These are phyloP conservation scores for Eragrostis tef DNA, from an alignment of 202 grass and related monocot species.

Conservation along the genomic window DNA sequence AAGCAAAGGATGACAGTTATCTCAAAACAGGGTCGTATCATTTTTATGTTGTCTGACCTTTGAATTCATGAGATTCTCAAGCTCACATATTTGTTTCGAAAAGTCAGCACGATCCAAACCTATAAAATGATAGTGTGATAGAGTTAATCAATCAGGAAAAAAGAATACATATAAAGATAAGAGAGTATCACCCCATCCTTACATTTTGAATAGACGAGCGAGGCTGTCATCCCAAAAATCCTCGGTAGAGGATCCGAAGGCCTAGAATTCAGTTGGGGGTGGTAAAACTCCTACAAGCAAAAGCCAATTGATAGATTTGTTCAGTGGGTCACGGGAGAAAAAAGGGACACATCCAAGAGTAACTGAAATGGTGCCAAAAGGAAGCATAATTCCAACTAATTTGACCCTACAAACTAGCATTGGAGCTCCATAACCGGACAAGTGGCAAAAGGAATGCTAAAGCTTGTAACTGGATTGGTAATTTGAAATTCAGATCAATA, in stretches of 20 bases:
- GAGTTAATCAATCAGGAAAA: conserved; percentile 27
- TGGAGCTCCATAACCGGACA: background rate
- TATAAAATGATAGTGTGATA: conserved; percentile 21
- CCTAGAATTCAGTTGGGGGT: conserved; percentile 54
- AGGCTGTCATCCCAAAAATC: conserved; percentile 91
- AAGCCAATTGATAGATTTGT: conserved; percentile 20
- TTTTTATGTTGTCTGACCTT: conserved; percentile 56
- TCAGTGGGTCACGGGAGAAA: background rate
- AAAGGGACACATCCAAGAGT: background rate
- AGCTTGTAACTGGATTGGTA: conserved; percentile 5
- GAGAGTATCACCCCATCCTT: background rate
- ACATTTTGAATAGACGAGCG: conserved; percentile 66
- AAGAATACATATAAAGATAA: conserved; percentile 2
- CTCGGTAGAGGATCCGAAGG: conserved; percentile 55
- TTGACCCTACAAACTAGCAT: background rate
- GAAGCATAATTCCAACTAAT: background rate
- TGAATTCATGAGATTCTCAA: conserved; percentile 75
- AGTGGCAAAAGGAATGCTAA: conserved; percentile 5
- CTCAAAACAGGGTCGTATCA: background rate
- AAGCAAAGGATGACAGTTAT: conserved; percentile 17
- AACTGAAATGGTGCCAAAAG: background rate
- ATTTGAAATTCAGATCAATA: conserved; percentile 11
- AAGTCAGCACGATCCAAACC: conserved; percentile 37
- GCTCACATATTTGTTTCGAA: conserved; percentile 45
- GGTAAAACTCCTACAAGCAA: conserved; percentile 79